phyloP scores from a whole-genome alignment of 257 asterid species.

The Ocimum tenuiflorum region DNA sequence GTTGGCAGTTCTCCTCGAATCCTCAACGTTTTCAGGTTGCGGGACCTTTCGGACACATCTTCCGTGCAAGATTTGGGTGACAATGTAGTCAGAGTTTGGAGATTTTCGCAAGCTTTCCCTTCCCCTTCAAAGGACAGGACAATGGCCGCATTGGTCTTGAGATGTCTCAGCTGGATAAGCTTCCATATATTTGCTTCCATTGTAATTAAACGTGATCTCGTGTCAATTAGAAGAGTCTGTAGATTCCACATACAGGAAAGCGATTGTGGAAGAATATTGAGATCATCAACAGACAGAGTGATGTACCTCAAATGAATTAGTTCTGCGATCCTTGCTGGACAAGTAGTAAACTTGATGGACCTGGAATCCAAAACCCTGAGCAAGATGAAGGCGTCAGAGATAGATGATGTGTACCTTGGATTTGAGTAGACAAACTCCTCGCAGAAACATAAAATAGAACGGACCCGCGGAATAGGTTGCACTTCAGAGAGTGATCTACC shows the following conservation, averaged over 20 bases:
- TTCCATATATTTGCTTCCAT: background rate
- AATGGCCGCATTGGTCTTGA: background rate
- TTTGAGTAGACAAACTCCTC: no score
- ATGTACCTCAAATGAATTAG: background rate
- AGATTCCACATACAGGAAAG: background rate
- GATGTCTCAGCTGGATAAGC: background rate
- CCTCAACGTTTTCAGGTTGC: background rate
- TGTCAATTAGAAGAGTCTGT: background rate
- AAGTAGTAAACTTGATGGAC: background rate
- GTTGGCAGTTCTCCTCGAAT: background rate
- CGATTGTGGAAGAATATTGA: background rate
- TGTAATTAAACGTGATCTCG: background rate
- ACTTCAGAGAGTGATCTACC: background rate
- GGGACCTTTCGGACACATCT: background rate
- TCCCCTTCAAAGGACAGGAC: background rate
- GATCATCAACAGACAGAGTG: background rate
- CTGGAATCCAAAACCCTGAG: conserved; percentile 4
- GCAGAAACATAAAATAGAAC: background rate
- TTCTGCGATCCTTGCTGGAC: background rate
- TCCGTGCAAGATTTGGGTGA: background rate
- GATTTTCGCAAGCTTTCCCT: background rate
- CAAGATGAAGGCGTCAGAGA: background rate
- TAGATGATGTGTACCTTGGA: background rate
- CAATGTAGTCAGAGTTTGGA: background rate
- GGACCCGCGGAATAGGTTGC: background rate